Base-by-base conservation (phyloP, 2,329 filamentous ascomycete genomes). In the Botryosphaeria dothidea region DNA sequence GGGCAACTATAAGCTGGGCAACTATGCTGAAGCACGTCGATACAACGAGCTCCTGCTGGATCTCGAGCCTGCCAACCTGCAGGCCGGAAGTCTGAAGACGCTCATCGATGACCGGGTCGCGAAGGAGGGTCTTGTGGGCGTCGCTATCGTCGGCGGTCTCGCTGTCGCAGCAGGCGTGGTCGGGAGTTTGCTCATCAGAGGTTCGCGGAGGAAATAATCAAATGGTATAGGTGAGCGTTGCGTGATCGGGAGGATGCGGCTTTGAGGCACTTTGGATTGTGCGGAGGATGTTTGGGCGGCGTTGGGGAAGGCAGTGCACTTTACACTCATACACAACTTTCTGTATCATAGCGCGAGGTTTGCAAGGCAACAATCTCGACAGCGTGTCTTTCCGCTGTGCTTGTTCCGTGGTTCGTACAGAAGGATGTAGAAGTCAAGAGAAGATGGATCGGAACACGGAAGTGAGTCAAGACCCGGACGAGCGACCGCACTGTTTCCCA, bases 1-100 rank as follows among this genome's bases (percentile, higher is more conserved):
- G 34, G 95, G 95, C 68, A 97, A 98, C 84, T 98, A 94, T 86
- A 98, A 98, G 83, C 88, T 99, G 52, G 94, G 93, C 67, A 98
- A 97, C 84, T 99, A 97, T 79, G 93, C 90, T 67, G 95, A 99
- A 77, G 94, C 94, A 66, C 86, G 94, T 73, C 86, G 92, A 75
- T 98, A 98, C 81, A 99, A 99, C 78, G 94, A 98, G 74, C 84
- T 94, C 57, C 83, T 99, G 67, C 81, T 98, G 62, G 92, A 97
- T 68, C 90, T 94, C 77, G 95, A 99, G 81, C 92, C 93, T 8
- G 88, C 86, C 52, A 99, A 98, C 78, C 80, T 97, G 73, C 95
- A 99, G 80, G 93, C 94, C 27, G 85, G 88, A 64, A 96, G 96
- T 79, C 81, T 99, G 78, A 88, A 91, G 72, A 85, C 89, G 51